Evolutionary conservation across 148 eudicot genomes (phyloP), one percentile per base, ranked within the genome.

Genomic region (Polygonum aviculare): DNA sequence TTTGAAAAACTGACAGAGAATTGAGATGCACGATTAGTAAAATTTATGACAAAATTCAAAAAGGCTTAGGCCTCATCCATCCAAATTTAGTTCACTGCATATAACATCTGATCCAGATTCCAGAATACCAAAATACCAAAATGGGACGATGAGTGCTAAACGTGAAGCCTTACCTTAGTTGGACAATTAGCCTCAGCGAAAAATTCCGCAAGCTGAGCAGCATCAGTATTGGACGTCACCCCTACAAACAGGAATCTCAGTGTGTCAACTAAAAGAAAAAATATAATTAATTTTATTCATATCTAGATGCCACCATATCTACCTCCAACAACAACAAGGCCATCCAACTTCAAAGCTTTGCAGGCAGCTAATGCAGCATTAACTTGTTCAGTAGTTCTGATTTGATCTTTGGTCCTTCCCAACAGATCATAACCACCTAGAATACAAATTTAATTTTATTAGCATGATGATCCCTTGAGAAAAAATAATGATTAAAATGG

Each of bases 181-280:
- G 86, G 55, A 85, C 97, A 95, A 70, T 93, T 90, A 63, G 89
- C 87, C 82, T 88, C 96, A n/a, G 98, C 93, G 86, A 95, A 95
- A 70, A 90, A 87, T 81, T 95, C 97, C 26, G 99, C 97, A 74
- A 95, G 97, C 76, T 91, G 96, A 77, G 99, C 99, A 78, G 99
- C 99, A 86, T 95, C 99, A 2, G 97, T 95, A 83, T 95, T 95
- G 76, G 99, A 95, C 79, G 97, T 95, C 59, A 95, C 96, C 81
- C 99, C 98, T 95, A 82, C 73, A 81, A 67, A 83, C 63, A 77
- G 60, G 15, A 67, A 15, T 67, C 11, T 7, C 15, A 67, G 45
- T 14, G 5, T 67, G 45, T 67, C 21, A 67, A 67, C 72, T 67
- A 7, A 35, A 38, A 4, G 44, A 67, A 67, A 67, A 67, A 14